phyloP scores from a whole-genome alignment of 1,139 yeast genomes.

The Nematodospora anomalae region DNA sequence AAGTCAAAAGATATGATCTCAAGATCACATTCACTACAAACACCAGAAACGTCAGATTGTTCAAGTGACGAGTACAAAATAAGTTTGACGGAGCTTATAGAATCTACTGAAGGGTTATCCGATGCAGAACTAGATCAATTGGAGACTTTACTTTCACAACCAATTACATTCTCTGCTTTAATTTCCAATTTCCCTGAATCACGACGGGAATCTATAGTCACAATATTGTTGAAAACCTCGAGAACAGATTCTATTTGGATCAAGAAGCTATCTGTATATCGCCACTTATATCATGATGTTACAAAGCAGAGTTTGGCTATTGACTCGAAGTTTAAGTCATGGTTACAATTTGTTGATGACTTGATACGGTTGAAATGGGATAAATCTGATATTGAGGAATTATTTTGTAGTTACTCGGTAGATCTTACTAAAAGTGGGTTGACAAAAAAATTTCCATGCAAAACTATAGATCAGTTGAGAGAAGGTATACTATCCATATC shows the following conservation, averaged over 20 bases:
- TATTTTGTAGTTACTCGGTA: conserved; percentile 4
- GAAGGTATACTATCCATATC: conserved; percentile 2
- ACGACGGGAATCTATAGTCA: neutral
- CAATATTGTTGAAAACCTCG: too few species aligned
- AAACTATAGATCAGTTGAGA: conserved; percentile 3
- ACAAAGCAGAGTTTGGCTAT: too few species aligned
- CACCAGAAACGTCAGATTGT: conserved; percentile 10
- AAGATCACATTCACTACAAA: conserved; percentile 5
- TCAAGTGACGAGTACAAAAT: conserved; percentile 7
- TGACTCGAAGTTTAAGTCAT: too few species aligned
- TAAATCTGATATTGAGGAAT: conserved; percentile 9
- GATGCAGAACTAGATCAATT: neutral
- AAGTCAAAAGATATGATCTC: neutral
- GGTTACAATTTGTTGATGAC: conserved; percentile 5
- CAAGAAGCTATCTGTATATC: too few species aligned
- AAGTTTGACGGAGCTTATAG: too few species aligned
- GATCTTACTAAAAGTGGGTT: conserved; percentile 8
- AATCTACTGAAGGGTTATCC: neutral
- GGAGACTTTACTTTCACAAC: neutral
- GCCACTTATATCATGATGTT: too few species aligned
- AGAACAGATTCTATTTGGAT: too few species aligned
- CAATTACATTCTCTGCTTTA: neutral
- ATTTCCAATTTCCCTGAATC: neutral
- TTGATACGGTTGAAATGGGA: conserved; percentile 4
- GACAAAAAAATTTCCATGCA: conserved; percentile 3